These are phyloP conservation scores for Alternaria ethzedia DNA, from an alignment of 2,329 filamentous ascomycete species.

Conservation along the genomic window DNA sequence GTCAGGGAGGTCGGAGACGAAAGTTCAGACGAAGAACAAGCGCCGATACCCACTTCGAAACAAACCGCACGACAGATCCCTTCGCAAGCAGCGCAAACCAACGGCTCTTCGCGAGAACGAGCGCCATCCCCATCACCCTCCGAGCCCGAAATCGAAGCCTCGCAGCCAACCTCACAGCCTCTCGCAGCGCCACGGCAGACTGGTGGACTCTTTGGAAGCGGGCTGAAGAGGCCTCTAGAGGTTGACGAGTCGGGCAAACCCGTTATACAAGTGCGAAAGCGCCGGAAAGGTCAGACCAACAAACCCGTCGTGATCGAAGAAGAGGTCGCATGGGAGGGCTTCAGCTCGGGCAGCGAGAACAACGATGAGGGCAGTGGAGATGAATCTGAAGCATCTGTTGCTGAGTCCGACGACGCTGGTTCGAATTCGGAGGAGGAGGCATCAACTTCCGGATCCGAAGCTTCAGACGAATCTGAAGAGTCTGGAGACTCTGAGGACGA, in stretches of 20 bases:
- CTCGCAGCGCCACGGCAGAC: conserved; percentile 5
- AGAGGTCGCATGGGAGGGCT: conserved; percentile 67
- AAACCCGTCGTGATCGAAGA: conserved; percentile 45
- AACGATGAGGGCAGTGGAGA: conserved; percentile 35
- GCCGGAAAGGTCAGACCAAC: conserved; percentile 59
- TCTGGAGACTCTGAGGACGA: conserved; percentile 46
- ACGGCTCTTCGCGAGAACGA: conserved; percentile 15
- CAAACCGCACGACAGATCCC: not conserved
- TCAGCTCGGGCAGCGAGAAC: conserved; percentile 58
- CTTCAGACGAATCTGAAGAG: conserved; percentile 5
- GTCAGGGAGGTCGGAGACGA: conserved; percentile 31
- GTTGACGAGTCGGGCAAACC: conserved; percentile 80
- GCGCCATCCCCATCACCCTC: conserved; percentile 23
- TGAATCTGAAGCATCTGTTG: conserved; percentile 5
- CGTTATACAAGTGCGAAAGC: conserved; percentile 81
- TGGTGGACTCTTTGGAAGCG: conserved; percentile 65
- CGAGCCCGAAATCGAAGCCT: conserved; percentile 21
- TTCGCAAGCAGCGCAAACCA: conserved; percentile 1
- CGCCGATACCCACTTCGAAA: not conserved
- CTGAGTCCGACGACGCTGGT: conserved; percentile 15
- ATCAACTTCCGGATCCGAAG: conserved; percentile 26
- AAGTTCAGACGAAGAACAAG: conserved; percentile 25
- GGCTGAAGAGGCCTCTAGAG: conserved; percentile 86
- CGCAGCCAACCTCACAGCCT: not conserved
- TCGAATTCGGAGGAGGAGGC: conserved; percentile 10